Evolutionary conservation across 768 basidiomycete genomes (phyloP), one percentile per base, ranked within the genome.

Genomic region (Boletus rubescentipes): DNA sequence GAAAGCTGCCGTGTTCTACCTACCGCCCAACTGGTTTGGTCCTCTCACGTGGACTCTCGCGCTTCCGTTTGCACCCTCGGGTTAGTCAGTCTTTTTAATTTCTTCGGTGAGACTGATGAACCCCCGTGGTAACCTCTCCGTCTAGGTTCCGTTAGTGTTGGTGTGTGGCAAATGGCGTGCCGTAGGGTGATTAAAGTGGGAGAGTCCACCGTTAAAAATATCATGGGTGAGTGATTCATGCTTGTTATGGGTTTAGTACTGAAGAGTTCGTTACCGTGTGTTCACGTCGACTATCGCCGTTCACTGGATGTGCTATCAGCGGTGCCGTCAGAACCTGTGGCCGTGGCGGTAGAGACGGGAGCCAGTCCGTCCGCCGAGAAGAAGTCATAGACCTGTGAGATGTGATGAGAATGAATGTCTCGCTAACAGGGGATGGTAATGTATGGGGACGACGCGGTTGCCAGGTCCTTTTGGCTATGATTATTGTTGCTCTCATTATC

Each of bases 121-220:
- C 26, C 21, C n/a, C 5, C 50, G 18, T 52, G 40, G 29, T 34
- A 37, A 47, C 15, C 0, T 36, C 29, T 20, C 26, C 51, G 21
- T 56, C 16, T 58, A 94, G 95, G 96, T 11, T 90, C 93, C 11
- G 88, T 99, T 55, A 93, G 92, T 61, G 92, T 93, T 38, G 91
- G 89, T 1, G 82, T 93, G 37, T 99, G 96, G 96, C 90, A 93
- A 65, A 91, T 97, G 85, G 90, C 93, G 9, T 95, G 93, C 72
- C 86, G 83, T 59, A 79, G 93, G 46, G 88, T 93, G n/a, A 79
- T 98, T 53, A 79, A 81, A 54, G 77, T 86, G n/a, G 79, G 85
- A 41, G 91, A 93, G 69, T 79, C 82, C 21, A 76, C 87, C 6
- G 84, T 87, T 51, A 87, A 82, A 66, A 87, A 87, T 52, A 64